Evolutionary conservation across 305 asterid genomes (phyloP), one percentile per base, ranked within the genome.

Genomic region (Fraxinus paxiana): DNA sequence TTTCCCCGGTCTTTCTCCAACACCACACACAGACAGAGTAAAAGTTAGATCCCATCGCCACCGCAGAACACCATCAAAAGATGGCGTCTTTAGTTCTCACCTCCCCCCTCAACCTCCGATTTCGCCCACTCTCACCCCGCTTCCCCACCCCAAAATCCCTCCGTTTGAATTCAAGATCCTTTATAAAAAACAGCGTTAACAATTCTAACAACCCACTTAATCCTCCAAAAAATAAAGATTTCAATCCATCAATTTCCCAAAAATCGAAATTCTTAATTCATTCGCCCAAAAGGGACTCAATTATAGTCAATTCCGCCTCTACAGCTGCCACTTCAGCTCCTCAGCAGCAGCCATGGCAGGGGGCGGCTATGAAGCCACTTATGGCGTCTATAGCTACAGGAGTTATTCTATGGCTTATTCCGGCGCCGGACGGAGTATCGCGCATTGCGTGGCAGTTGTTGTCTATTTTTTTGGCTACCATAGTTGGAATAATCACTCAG

Each of bases 401-500:
- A 6, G 87, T 92, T 6, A 83, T 94, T 12, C 79, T 96, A 0
- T 96, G 99, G 99, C 76, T 94, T 22, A 3, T 94, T 8, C 99
- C 97, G 15, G 87, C 96, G 0, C 99, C 99, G 12, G 51, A 82
- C 0, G 98, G 98, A 0, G 98, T 94, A 35, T 87, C 98, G 3
- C 84, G 90, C 10, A 87, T 74, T 61, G 98, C 99, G 1, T 94
- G 98, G 98, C 98, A 94, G 15, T 33, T 96, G 59, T 86, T 96
- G 38, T 89, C 99, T 34, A 96, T 96, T 8, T 96, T 96, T 83
- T 61, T 96, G 5, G 97, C 99, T 61, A 96, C 99, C 41, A 94
- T 96, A 5, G 94, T 96, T 1, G 99, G 99, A 38, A 94, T 96
- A 30, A 94, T 96, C 17, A 89, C 98, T 0, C 99, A 96, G 8